Conservation (phyloP, 352 stramenopile species). For the Phytophthora niederhauseri region DNA sequence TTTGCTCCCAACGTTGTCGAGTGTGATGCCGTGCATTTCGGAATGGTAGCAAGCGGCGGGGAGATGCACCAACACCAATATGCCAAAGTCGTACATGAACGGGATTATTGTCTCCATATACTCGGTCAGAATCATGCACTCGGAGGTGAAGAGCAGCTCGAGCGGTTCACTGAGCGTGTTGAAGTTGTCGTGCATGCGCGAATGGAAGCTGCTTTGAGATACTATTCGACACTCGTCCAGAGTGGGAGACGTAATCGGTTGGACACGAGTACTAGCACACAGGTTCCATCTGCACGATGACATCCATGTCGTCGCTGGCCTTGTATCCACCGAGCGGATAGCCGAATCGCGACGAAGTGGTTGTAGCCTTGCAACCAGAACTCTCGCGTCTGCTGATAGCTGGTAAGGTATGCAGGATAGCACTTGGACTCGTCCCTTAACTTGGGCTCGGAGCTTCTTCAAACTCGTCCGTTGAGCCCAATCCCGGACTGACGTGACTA, state of each 20-base stretch:
- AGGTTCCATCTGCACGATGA: too few species aligned
- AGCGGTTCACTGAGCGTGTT: constrained; percentile 7
- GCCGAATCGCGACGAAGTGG: too few species aligned
- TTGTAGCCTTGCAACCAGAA: not conserved
- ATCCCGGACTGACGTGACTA: too few species aligned
- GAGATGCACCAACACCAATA: constrained; percentile 16
- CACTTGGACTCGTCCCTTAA: not conserved
- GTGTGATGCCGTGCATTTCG: constrained; percentile 3
- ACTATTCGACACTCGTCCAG: too few species aligned
- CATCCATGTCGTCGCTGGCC: too few species aligned
- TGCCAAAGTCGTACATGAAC: constrained; percentile 28
- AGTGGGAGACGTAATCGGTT: too few species aligned
- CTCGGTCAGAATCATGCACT: constrained; percentile 41
- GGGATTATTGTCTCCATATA: constrained; percentile 41
- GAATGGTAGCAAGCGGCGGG: constrained; percentile 25
- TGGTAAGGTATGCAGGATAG: not conserved
- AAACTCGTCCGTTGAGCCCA: not conserved
- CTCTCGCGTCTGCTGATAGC: not conserved
- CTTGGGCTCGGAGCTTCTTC: not conserved
- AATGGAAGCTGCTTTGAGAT: not conserved
- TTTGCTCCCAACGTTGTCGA: not conserved
- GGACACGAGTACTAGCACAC: too few species aligned
- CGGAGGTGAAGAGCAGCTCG: constrained; percentile 36
- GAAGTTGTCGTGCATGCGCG: not conserved
- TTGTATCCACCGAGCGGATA: too few species aligned